Conservation (phyloP, 345 rosid species). For the Noccaea bulbosa region DNA sequence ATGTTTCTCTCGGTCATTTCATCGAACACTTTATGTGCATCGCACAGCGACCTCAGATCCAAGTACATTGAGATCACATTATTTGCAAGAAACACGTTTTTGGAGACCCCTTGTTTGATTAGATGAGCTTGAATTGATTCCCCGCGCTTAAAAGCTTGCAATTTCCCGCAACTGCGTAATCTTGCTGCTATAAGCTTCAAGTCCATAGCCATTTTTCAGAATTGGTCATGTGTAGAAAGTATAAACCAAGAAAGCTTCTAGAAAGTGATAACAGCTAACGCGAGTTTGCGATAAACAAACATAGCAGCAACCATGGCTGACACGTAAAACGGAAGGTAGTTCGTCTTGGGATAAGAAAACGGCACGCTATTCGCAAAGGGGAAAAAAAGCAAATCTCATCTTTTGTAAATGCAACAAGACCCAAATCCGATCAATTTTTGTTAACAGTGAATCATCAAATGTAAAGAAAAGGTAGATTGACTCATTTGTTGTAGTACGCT, state of each 20-base stretch:
- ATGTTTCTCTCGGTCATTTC: constrained; percentile 64
- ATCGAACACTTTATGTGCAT: constrained; percentile 61
- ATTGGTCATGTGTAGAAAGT: not conserved
- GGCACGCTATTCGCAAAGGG: too few relatives aligned
- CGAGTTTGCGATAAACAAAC: too few relatives aligned
- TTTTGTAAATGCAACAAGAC: too few relatives aligned
- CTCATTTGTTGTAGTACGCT: too few relatives aligned
- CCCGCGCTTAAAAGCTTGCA: constrained; percentile 53
- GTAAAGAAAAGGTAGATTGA: too few relatives aligned
- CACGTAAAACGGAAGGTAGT: too few relatives aligned
- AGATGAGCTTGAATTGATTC: constrained; percentile 51
- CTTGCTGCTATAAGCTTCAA: constrained; percentile 50
- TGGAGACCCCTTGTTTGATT: constrained; percentile 48
- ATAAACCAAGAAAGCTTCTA: constrained; percentile 15
- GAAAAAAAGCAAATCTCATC: too few relatives aligned
- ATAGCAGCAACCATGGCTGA: too few relatives aligned
- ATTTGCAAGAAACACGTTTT: constrained; percentile 50
- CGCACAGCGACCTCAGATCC: constrained; percentile 37
- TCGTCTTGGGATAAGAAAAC: too few relatives aligned
- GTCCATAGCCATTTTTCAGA: constrained; percentile 43
- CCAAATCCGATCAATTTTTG: too few relatives aligned
- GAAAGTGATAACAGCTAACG: not conserved
- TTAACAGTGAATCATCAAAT: too few relatives aligned
- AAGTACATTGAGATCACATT: constrained; percentile 57
- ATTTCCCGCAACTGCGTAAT: constrained; percentile 60